These are phyloP conservation scores for Marsdenia floribunda DNA, from an alignment of 257 asterid species.

Conservation along the genomic window DNA sequence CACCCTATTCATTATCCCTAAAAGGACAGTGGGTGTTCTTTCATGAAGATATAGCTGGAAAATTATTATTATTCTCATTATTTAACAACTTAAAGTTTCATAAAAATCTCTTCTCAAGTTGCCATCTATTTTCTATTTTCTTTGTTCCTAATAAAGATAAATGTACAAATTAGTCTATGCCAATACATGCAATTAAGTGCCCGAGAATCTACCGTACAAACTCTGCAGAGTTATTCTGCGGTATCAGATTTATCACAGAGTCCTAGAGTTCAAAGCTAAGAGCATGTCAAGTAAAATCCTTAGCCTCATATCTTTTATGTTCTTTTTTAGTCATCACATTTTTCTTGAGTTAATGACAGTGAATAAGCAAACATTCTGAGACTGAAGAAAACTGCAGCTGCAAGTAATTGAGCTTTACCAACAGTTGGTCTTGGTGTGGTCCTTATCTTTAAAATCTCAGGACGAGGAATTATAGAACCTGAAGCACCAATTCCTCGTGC, in stretches of 20 bases:
- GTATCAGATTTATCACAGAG: not conserved
- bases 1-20: not conserved
- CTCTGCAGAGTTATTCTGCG: not conserved
- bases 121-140: not conserved
- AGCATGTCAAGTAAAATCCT: not conserved
- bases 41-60: not conserved
- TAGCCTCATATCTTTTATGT: not conserved
- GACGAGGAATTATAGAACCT: slow-evolving; percentile 81
- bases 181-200: not conserved
- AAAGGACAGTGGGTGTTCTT: not conserved
- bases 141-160: not conserved
- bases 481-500: slow-evolving; percentile 91
- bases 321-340: not conserved
- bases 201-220: not conserved
- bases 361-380: slow-evolving; percentile 1
- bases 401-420: slow-evolving; percentile 35
- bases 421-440: slow-evolving; percentile 78
- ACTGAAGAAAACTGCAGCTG: not conserved
- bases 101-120: not conserved
- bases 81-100: not conserved
- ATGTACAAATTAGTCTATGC: not conserved
- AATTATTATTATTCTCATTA: not conserved
- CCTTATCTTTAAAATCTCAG: slow-evolving; percentile 79
- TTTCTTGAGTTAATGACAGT: not conserved
- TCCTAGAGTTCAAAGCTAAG: not conserved